Evolutionary conservation across 305 asterid genomes (phyloP), one percentile per base, ranked within the genome.

Genomic region (Solanum hybrid): DNA sequence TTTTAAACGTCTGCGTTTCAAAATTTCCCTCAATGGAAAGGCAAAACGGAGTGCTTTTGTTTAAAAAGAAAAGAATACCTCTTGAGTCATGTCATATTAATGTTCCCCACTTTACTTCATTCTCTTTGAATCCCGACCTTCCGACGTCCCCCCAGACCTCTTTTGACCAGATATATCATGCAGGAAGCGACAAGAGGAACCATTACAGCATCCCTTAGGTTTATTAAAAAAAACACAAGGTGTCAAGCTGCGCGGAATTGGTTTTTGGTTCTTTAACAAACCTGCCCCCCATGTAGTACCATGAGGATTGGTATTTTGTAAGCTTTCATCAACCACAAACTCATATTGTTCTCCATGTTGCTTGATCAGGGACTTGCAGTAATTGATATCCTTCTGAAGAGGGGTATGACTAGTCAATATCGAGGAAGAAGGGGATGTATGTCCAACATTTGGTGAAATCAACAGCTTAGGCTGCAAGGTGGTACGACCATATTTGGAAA

Each of bases 201-300:
- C 99, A 31, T 96, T 95, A 89, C 96, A 90, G 91, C 99, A 96
- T 7, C 98, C 98, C 93, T 93, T 96, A 24, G 96, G 9, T 38
- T 93, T 94, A 90, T 96, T 95, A 91, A 93, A 96, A 80, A 91
- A 97, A 20, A 93, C 90, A 91, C 99, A 96, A 3, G 95, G 98
- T 94, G 93, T 96, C 10, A 93, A 94, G 87, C 68, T 94, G 12
- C 89, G 26, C 5, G 94, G 96, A 90, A 96, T 92, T 4, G 94
- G 78, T 89, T 92, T 94, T 89, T 11, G 22, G 37, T 88, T 90
- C 65, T 81, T 88, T 45, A 22, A 33, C 88, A 68, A 10, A 90
- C 89, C 82, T 78, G 92, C 78, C 34, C 90, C 92, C 89, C 41
- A 90, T 91, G 78, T 38, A 90, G 22, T 38, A n/a, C 86, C 80